Base-by-base conservation (phyloP, 2,329 filamentous ascomycete genomes). In the Uncinocarpus reesii region DNA sequence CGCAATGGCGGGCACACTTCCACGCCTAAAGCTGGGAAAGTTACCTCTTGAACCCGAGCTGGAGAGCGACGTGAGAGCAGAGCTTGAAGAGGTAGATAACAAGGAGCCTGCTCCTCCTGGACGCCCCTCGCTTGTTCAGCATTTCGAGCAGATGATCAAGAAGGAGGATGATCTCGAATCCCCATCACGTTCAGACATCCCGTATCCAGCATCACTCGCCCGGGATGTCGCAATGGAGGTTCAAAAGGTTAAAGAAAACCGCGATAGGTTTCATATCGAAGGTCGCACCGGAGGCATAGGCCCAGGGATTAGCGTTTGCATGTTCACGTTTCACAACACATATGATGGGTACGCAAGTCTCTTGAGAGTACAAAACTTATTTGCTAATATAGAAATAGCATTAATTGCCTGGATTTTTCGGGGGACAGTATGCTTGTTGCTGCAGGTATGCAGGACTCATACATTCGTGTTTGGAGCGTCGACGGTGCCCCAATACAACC, bases 321-420 rank as follows among this genome's bases (percentile, higher is more conserved):
- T 96, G 85, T 95, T 93, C 64, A 98, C 92, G 0, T 95, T 96
- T 61, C 92, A 98, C 71, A 98, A 98, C 65, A 94, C 86, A 0
- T 82, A 88, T 54, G 88, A 94, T 65, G 84, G 80, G 86, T 89
- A 70, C 71, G 79, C 53, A 26, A 15, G 5, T 8, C 26, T 18
- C 11, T 29, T 15, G 24, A 8, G 36, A 52, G 7, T 6, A 16
- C 10, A 37, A 10, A 36, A 16, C n/a, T 41, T 31, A 43, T 51
- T 42, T 40, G 28, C 58, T 65, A 65, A 52, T 42, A 29, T 42
- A 28, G 47, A 8, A 36, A 21, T 52, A 90, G 86, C 48, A 78
- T 95, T 51, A 88, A 86, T n/a, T 94, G 86, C 61, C 80, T 96
- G 62, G 90, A 96, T 60, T 95, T 98, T 61, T 95, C 90, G 0